phyloP scores from a whole-genome alignment of 768 basidiomycete species.

The Kwoniella pini region DNA sequence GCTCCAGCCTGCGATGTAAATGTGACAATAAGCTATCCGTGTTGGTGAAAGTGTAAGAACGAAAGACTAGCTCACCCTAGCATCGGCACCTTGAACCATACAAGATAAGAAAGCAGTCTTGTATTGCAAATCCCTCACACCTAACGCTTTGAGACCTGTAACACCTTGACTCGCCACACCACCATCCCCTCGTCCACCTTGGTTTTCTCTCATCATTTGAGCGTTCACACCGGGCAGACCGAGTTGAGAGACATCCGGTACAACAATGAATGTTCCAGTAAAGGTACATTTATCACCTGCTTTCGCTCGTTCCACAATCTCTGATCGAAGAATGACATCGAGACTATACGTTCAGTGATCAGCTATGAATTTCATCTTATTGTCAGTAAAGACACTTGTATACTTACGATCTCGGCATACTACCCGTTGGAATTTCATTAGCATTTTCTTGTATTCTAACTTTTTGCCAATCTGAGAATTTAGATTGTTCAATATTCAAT shows the following conservation, averaged over 20 bases:
- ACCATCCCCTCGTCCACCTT: conserved; percentile 63
- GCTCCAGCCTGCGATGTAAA: conserved; percentile 63
- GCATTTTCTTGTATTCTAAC: conserved; percentile 98
- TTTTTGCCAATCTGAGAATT: conserved; percentile 99
- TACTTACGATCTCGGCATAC: conserved; percentile 77
- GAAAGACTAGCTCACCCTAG: conserved; percentile 64
- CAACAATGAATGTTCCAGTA: conserved; percentile 96
- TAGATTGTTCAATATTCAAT: conserved; percentile 90
- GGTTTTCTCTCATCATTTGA: conserved; percentile 83
- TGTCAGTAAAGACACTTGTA: neutral
- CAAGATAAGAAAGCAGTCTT: conserved; percentile 98
- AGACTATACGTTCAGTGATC: conserved; percentile 60
- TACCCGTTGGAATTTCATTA: conserved; percentile 96
- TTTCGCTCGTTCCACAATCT: conserved; percentile 97
- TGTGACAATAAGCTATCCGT: no score
- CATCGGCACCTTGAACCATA: conserved; percentile 91
- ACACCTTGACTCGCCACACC: conserved; percentile 68
- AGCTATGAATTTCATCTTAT: neutral
- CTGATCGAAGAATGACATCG: conserved; percentile 91
- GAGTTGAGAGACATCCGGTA: conserved; percentile 95
- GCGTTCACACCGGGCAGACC: conserved; percentile 93
- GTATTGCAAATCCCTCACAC: conserved; percentile 93
- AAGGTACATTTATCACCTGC: conserved; percentile 99
- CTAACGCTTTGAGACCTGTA: conserved; percentile 87
- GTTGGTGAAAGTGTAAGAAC: neutral